Percentiles rank a stretch among this genome's conserved stretches.
These are phyloP conservation scores for Aspergillus bombycis DNA, from an alignment of 2,329 filamentous ascomycete species.

Conservation along the genomic window DNA sequence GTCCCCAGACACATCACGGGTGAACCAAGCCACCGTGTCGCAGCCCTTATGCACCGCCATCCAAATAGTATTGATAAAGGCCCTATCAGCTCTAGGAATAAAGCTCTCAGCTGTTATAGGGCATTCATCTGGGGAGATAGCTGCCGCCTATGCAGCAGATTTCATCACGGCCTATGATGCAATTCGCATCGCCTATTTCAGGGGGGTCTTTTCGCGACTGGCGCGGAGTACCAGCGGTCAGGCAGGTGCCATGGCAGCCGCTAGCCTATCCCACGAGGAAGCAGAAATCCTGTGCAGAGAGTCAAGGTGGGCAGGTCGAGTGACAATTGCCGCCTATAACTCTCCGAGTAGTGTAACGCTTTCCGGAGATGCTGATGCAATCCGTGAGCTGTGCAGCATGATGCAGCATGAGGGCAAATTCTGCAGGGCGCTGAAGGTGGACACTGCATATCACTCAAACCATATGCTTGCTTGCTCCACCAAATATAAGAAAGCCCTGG, in stretches of 20 bases:
- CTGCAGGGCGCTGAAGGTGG: not conserved
- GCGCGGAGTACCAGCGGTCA: constrained; percentile 22
- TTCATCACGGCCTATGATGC: constrained; percentile 43
- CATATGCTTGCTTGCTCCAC: constrained; percentile 6
- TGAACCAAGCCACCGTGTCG: not conserved
- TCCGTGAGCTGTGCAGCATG: constrained; percentile 22
- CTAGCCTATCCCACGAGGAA: constrained; percentile 40
- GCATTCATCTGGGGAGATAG: constrained; percentile 56
- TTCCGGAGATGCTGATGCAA: constrained; percentile 25
- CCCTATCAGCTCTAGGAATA: constrained; percentile 31
- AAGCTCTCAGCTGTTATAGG: constrained; percentile 43
- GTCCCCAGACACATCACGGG: too few relatives aligned
- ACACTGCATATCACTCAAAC: constrained; percentile 12
- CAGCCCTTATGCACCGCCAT: constrained; percentile 24
- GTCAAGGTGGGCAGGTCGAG: constrained; percentile 23
- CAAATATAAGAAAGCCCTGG: not conserved
- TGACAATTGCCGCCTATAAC: constrained; percentile 35
- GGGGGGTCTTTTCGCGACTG: constrained; percentile 33
- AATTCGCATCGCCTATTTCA: constrained; percentile 49
- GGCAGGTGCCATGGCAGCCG: constrained; percentile 52
- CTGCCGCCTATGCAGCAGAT: constrained; percentile 52
- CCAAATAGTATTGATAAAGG: constrained; percentile 25
- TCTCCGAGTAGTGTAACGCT: constrained; percentile 35
- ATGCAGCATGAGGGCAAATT: constrained; percentile 7
- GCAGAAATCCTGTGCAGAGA: constrained; percentile 25